phyloP scores from a whole-genome alignment of 306 rosid species.

The Rubus idaeus region DNA sequence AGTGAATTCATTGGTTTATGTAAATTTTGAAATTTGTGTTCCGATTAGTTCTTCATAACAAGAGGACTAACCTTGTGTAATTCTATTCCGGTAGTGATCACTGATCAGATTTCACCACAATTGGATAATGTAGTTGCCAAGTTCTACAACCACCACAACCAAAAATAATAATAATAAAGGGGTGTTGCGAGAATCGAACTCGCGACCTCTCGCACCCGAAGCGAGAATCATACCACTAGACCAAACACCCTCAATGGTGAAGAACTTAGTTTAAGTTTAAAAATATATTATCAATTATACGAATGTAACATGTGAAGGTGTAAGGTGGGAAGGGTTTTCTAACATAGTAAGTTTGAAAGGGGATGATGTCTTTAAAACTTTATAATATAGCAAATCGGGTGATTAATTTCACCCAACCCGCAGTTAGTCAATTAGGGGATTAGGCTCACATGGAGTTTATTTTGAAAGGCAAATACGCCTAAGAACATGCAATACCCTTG shows the following conservation, averaged over 20 bases:
- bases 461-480: no score
- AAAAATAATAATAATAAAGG: background rate
- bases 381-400: no score
- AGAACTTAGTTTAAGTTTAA: background rate
- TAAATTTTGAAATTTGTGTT: background rate
- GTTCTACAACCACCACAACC: no score
- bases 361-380: no score
- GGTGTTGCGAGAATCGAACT: slow-evolving; percentile 12
- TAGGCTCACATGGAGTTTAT: no score
- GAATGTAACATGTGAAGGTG: no score
- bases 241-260: background rate
- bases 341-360: no score
- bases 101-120: no score
- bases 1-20: background rate
- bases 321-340: background rate
- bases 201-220: slow-evolving; percentile 15
- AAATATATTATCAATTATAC: background rate
- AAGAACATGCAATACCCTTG: no score
- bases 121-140: no score
- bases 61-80: background rate
- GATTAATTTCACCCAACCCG: no score
- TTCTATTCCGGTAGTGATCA: background rate
- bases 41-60: background rate
- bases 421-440: no score
- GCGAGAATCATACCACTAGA: slow-evolving; percentile 14